Evolutionary conservation across 495 filamentous ascomycete species (phyloP), one percentile per base, ranked within the genome.

Genomic region (Daldinia caldariorum): DNA sequence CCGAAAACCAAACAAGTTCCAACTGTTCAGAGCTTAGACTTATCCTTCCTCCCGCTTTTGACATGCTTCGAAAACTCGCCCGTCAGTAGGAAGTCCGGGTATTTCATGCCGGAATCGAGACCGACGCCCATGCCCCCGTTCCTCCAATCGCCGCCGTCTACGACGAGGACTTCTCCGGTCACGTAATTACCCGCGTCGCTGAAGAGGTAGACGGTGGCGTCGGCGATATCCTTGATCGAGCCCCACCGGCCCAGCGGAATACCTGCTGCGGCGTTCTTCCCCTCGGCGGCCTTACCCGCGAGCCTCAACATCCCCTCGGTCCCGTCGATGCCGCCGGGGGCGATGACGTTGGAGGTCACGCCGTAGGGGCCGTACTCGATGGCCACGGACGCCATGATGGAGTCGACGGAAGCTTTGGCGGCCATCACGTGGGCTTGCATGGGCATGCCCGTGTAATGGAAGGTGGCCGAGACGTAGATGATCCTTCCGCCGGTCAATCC

Each of bases 351-450:
- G 12, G 89, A 90, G 0, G 93, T 97, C n/a, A 99, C 74, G 1
- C 95, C 95, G 35, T 85, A 85, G 0, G 95, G 95, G 0, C 94
- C 94, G 67, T 93, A 92, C 76, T 99, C 95, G 37, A 99, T 84
- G 3, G 92, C 89, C 0, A 93, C 83, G 8, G 85, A 86, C 53
- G 88, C 84, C 31, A 90, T 90, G 61, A 98, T 83, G 1, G 93
- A 88, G 77, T 99, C 95, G 18, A 99, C 87, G 26, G 89, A 93
- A 0, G 95, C 93, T 80, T 99, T 99, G 58, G 95, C 95, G 6
- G 92, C 93, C 3, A 89, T 83, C 16, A 94, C 94, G 77, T 97
- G 95, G 2, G 89, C 83, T 76, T 98, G 95, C 75, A 94, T 87
- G 0, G 94, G 91, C 76, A 87, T 86, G 22, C 91, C 91, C 0